Percentiles rank a stretch among this genome's conserved stretches.
Evolutionary conservation across 345 rosid genomes (phyloP).

Genomic region (Salix caprea): DNA sequence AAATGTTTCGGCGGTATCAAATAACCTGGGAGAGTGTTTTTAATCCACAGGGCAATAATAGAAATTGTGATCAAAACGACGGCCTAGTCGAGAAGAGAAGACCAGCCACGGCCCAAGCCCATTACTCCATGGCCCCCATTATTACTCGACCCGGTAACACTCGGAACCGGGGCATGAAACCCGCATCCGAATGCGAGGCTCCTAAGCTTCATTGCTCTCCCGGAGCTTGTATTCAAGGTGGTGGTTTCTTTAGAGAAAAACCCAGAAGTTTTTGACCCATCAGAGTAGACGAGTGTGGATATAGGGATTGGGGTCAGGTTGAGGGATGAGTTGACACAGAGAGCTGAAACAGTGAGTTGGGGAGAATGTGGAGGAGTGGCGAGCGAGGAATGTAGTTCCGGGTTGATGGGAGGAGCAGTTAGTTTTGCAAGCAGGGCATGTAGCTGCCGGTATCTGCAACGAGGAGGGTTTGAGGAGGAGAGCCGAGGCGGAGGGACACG

Average conservation of each 20-base stretch:
- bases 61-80: slow-evolving; percentile 65
- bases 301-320: slow-evolving; percentile 46
- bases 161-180: slow-evolving; percentile 66
- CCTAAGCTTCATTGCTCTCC: slow-evolving; percentile 32
- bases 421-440: slow-evolving; percentile 66
- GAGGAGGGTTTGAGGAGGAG: slow-evolving; percentile 73
- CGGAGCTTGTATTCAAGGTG: slow-evolving; percentile 53
- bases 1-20: too few species aligned
- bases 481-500: slow-evolving; percentile 61
- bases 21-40: slow-evolving; percentile 25
- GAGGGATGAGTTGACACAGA: slow-evolving; percentile 49
- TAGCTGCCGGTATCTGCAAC: slow-evolving; percentile 81
- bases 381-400: slow-evolving; percentile 62
- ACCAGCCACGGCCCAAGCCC: slow-evolving; percentile 83
- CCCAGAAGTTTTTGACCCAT: slow-evolving; percentile 61
- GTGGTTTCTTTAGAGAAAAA: slow-evolving; percentile 63
- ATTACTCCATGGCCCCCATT: slow-evolving; percentile 80
- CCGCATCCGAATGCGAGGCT: slow-evolving; percentile 72
- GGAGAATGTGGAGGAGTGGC: slow-evolving; percentile 68
- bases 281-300: slow-evolving; percentile 60
- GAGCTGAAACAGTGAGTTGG: slow-evolving; percentile 66
- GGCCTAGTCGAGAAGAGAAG: slow-evolving; percentile 76
- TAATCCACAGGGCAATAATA: slow-evolving; percentile 81
- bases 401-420: slow-evolving; percentile 49
- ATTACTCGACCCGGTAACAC: slow-evolving; percentile 60